Conservation (phyloP, 805 yeast genomes). For the Starmerella floricola region DNA sequence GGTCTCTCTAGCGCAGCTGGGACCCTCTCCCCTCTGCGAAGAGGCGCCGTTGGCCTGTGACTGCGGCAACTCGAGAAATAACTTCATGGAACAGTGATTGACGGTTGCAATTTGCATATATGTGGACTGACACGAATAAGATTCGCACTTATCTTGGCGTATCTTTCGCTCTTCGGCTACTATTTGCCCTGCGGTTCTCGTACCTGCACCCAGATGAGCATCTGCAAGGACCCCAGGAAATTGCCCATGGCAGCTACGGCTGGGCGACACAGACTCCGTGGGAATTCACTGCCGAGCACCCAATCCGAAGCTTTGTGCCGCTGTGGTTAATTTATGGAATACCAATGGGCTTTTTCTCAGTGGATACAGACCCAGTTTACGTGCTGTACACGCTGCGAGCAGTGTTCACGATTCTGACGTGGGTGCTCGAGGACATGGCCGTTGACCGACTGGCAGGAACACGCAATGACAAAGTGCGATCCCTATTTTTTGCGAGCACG, state of each 20-base stretch:
- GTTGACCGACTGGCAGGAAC: conserved; percentile 39
- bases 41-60: too few species aligned
- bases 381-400: conserved; percentile 46
- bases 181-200: conserved; percentile 55
- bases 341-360: conserved; percentile 41
- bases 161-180: conserved; percentile 39
- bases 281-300: conserved; percentile 55
- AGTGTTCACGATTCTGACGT: conserved; percentile 32
- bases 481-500: conserved; percentile 35
- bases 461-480: conserved; percentile 36
- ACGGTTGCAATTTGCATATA: too few species aligned
- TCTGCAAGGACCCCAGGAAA: conserved; percentile 75
- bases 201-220: conserved; percentile 98
- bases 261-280: conserved; percentile 53
- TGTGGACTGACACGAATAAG: conserved; percentile 8
- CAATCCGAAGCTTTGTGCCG: conserved; percentile 64
- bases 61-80: too few species aligned
- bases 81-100: background rate
- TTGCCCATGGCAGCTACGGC: conserved; percentile 36
- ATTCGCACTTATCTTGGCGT: conserved; percentile 41
- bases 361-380: conserved; percentile 35
- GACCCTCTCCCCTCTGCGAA: too few species aligned
- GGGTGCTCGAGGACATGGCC: conserved; percentile 32
- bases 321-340: conserved; percentile 51
- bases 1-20: too few species aligned